Conservation (phyloP, 1,139 yeast genomes). For the Geotrichum carabidarum region DNA sequence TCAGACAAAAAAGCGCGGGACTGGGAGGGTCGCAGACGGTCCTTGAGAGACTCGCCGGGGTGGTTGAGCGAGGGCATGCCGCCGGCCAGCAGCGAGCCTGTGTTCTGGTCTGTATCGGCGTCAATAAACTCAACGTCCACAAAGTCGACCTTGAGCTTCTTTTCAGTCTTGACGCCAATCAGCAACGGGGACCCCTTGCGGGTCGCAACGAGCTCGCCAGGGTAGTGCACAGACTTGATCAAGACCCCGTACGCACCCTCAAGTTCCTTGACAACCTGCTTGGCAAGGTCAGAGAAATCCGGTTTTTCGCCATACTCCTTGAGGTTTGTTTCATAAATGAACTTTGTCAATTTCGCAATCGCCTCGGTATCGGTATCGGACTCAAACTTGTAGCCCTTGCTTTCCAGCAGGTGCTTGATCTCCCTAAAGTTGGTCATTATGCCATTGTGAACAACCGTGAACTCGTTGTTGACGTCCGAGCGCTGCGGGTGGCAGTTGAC, state of each 20-base stretch:
- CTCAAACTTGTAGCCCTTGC: constrained; percentile 79
- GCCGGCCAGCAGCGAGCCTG: constrained; percentile 12
- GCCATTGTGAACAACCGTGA: constrained; percentile 95
- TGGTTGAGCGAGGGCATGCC: constrained; percentile 20
- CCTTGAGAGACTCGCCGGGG: constrained; percentile 26
- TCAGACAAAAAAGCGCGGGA: constrained; percentile 89
- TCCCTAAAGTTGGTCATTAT: constrained; percentile 94
- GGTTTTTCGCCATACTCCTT: constrained; percentile 45
- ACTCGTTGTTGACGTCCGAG: constrained; percentile 76
- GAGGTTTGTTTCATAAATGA: constrained; percentile 67
- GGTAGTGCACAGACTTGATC: constrained; percentile 87
- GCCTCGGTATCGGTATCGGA: constrained; percentile 97
- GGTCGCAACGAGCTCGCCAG: constrained; percentile 94
- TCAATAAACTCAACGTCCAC: constrained; percentile 97
- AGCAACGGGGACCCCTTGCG: constrained; percentile 97
- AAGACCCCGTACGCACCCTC: constrained; percentile 97
- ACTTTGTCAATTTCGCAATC: constrained; percentile 91
- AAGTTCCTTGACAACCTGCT: constrained; percentile 84
- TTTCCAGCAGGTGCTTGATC: constrained; percentile 68
- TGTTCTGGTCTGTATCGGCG: constrained; percentile 25
- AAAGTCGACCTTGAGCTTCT: constrained; percentile 92
- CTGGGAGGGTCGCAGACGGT: constrained; percentile 73
- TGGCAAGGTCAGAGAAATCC: constrained; percentile 88
- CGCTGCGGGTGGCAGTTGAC: constrained; percentile 94
- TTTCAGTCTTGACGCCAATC: constrained; percentile 94